A percentile compares a stretch with the other conserved stretches of the same genome.
Conservation (phyloP, 805 yeast genomes). For the Cephaloascus albidus region DNA sequence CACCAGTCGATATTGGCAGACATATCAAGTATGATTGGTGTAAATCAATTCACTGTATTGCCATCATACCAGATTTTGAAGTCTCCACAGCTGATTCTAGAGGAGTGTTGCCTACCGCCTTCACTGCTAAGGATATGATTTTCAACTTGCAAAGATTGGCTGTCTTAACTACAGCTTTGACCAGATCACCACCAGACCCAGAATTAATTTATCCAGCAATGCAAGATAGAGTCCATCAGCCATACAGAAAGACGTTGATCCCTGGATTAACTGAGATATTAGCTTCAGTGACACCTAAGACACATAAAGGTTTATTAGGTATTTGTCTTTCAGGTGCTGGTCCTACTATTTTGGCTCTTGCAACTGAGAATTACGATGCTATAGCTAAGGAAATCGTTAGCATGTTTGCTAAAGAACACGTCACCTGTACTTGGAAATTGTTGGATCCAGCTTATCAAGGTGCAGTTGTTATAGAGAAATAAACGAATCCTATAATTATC, state of each 20-base stretch:
- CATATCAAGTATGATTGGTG: conserved; percentile 84
- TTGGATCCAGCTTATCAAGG: conserved; percentile 86
- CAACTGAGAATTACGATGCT: conserved; percentile 77
- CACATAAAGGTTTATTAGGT: conserved; percentile 82
- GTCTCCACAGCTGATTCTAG: conserved; percentile 88
- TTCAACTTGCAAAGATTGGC: conserved; percentile 93
- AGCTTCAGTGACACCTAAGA: conserved; percentile 67
- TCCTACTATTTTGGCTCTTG: conserved; percentile 90
- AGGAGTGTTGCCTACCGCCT: conserved; percentile 77
- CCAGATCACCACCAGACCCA: conserved; percentile 75
- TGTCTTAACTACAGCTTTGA: conserved; percentile 83
- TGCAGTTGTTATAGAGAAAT: conserved; percentile 38
- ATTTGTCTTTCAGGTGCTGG: conserved; percentile 97
- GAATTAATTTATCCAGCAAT: conserved; percentile 84
- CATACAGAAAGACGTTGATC: conserved; percentile 85
- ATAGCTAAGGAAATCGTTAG: conserved; percentile 71
- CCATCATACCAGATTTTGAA: conserved; percentile 90
- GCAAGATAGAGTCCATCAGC: conserved; percentile 96
- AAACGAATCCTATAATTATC: too few relatives aligned
- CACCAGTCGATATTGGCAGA: conserved; percentile 82
- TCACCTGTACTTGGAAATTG: conserved; percentile 74
- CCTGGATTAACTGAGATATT: conserved; percentile 87
- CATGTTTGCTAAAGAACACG: conserved; percentile 56
- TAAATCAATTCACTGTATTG: conserved; percentile 72
- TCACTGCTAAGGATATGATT: conserved; percentile 72